phyloP scores from a whole-genome alignment of 2,329 filamentous ascomycete species.

The Chaetomium strumarium region DNA sequence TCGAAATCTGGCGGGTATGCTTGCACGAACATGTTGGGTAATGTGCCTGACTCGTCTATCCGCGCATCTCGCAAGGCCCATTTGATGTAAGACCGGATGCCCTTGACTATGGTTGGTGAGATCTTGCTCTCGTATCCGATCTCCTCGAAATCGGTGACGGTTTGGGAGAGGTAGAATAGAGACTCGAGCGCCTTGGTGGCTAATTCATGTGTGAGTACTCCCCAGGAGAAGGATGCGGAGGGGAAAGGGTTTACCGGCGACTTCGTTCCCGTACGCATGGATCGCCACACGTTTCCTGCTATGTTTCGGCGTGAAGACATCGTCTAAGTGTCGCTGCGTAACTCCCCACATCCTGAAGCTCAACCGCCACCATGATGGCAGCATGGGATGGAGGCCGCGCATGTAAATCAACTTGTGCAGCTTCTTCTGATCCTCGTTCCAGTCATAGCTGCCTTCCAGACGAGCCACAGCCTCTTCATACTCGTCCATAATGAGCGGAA shows the following conservation, averaged over 20 bases:
- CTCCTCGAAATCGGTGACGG: constrained; percentile 30
- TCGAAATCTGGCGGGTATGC: constrained; percentile 15
- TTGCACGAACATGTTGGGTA: constrained; percentile 18
- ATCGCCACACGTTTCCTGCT: constrained; percentile 26
- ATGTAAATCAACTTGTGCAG: constrained; percentile 32
- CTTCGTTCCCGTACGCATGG: constrained; percentile 25
- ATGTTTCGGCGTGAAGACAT: constrained; percentile 28
- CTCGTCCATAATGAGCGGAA: constrained; percentile 15
- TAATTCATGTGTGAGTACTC: constrained; percentile 16
- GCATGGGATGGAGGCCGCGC: constrained; percentile 32
- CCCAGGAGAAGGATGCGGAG: background rate
- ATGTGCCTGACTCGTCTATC: constrained; percentile 18
- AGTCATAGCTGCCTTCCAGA: constrained; percentile 22
- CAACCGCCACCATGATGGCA: constrained; percentile 30
- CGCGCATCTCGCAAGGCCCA: constrained; percentile 31
- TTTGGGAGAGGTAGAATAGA: constrained; percentile 31
- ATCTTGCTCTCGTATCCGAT: constrained; percentile 27
- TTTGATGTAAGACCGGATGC: constrained; percentile 29
- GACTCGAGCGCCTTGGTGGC: constrained; percentile 31
- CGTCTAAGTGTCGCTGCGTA: constrained; percentile 22
- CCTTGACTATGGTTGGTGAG: constrained; percentile 26
- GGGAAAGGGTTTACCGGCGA: constrained; percentile 22
- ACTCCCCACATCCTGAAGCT: constrained; percentile 32
- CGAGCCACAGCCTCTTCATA: constrained; percentile 12
- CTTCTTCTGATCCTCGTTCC: constrained; percentile 30